phyloP scores from a whole-genome alignment of 805 yeast species.

The Yamadazyma insecticola region DNA sequence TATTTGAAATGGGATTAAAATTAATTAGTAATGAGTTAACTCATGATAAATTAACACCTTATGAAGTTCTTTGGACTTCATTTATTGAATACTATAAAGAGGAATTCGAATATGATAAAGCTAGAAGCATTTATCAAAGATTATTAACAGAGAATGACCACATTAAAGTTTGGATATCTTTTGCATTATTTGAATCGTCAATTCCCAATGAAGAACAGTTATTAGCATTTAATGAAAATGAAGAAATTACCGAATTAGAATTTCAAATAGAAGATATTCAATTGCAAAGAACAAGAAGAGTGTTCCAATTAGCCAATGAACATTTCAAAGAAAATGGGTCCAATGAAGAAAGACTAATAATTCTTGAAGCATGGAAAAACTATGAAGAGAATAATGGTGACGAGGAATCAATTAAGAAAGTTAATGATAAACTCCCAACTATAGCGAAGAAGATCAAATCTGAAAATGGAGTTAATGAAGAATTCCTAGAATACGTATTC shows the following conservation, averaged over 20 bases:
- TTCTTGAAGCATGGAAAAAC: slow-evolving; percentile 57
- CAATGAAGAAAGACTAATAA: slow-evolving; percentile 41
- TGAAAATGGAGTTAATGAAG: slow-evolving; percentile 47
- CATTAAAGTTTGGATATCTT: slow-evolving; percentile 49
- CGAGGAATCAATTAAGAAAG: slow-evolving; percentile 24
- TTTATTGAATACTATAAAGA: slow-evolving; percentile 61
- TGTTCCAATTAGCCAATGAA: slow-evolving; percentile 53
- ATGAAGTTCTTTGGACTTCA: slow-evolving; percentile 17
- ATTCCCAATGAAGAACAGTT: slow-evolving; percentile 55
- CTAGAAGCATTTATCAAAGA: slow-evolving; percentile 46
- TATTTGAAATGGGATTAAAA: slow-evolving; percentile 51
- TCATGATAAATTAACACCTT: slow-evolving; percentile 23
- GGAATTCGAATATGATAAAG: slow-evolving; percentile 51
- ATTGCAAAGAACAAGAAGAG: slow-evolving; percentile 43
- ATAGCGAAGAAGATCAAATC: slow-evolving; percentile 42
- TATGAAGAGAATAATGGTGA: slow-evolving; percentile 67
- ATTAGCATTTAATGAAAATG: slow-evolving; percentile 37
- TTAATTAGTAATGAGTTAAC: slow-evolving; percentile 19
- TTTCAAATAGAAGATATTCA: slow-evolving; percentile 50
- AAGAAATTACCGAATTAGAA: slow-evolving; percentile 44
- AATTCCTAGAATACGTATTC: slow-evolving; percentile 57
- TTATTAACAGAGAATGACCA: slow-evolving; percentile 28
- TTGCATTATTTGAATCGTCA: slow-evolving; percentile 67
- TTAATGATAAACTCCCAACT: slow-evolving; percentile 50
- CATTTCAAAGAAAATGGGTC: slow-evolving; percentile 30